phyloP scores from a whole-genome alignment of 202 grass and related monocot species.

The Zoysia matrella region DNA sequence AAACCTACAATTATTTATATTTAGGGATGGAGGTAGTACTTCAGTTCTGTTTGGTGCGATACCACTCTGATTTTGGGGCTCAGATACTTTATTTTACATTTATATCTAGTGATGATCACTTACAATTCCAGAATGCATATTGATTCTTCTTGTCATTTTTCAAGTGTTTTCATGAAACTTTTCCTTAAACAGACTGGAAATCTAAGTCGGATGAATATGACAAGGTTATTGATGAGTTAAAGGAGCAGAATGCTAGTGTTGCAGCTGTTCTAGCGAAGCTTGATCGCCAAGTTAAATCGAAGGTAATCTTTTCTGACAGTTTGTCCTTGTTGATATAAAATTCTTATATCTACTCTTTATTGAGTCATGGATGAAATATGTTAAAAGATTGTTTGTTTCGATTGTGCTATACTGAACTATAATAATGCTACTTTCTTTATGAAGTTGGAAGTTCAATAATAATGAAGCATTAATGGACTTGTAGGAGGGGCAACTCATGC shows the following conservation, averaged over 20 bases:
- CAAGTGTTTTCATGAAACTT: constrained; percentile 33
- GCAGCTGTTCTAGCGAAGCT: constrained; percentile 69
- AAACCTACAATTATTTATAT: too few species aligned
- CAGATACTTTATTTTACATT: constrained; percentile 1
- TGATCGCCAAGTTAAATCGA: constrained; percentile 78
- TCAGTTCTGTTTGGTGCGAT: constrained; percentile 12
- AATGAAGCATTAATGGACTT: constrained; percentile 38
- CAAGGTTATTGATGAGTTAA: constrained; percentile 74
- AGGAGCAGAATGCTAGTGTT: constrained; percentile 74
- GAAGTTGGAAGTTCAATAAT: not conserved
- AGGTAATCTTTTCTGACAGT: constrained; percentile 58
- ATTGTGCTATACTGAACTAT: constrained; percentile 18
- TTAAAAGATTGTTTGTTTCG: constrained; percentile 33
- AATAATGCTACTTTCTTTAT: constrained; percentile 10
- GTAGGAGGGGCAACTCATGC: constrained; percentile 73
- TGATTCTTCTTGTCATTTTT: constrained; percentile 31
- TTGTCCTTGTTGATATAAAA: constrained; percentile 9
- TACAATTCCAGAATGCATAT: constrained; percentile 32
- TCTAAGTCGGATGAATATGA: constrained; percentile 93
- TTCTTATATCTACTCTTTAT: not conserved
- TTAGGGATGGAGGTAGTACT: not conserved
- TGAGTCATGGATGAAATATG: constrained; percentile 16
- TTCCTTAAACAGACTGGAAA: constrained; percentile 79
- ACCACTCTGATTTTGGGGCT: constrained; percentile 8
- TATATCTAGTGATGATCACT: constrained; percentile 19